These are phyloP conservation scores for Colletotrichum sp. DNA, from an alignment of 2,329 filamentous ascomycete species.

Conservation along the genomic window DNA sequence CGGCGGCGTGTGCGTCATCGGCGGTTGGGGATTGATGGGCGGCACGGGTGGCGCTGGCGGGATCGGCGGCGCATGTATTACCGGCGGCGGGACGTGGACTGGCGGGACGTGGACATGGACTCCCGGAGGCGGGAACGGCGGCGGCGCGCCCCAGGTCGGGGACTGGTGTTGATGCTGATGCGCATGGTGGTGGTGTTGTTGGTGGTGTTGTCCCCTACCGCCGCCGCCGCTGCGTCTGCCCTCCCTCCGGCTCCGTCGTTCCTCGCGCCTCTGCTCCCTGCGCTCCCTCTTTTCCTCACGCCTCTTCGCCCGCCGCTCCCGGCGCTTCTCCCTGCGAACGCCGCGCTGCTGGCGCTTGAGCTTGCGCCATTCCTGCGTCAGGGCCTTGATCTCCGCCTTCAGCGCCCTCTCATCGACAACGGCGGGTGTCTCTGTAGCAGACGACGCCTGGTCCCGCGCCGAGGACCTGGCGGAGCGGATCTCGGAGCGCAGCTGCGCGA, in stretches of 20 bases:
- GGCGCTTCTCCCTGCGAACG: conserved; percentile 34
- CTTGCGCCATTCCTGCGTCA: conserved; percentile 49
- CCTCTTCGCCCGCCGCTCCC: conserved; percentile 29
- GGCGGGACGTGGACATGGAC: background rate
- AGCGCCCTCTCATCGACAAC: conserved; percentile 39
- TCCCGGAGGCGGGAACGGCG: background rate
- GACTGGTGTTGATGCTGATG: background rate
- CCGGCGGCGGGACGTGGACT: background rate
- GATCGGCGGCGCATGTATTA: background rate
- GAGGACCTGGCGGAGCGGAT: background rate
- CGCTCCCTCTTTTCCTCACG: conserved; percentile 37
- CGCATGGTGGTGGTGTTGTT: background rate
- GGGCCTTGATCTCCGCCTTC: conserved; percentile 46
- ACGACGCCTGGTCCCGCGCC: background rate
- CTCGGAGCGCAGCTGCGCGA: conserved; percentile 29
- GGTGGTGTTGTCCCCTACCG: background rate
- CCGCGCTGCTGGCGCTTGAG: conserved; percentile 33
- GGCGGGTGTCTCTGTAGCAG: background rate
- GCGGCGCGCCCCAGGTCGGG: background rate
- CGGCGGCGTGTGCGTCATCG: background rate
- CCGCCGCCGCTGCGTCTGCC: conserved; percentile 20
- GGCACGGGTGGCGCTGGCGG: background rate
- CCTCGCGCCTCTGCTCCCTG: conserved; percentile 33
- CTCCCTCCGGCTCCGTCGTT: conserved; percentile 33
- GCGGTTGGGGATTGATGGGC: background rate